Base-by-base conservation (phyloP, 768 basidiomycete genomes). In the Psilocybe cubensis region DNA sequence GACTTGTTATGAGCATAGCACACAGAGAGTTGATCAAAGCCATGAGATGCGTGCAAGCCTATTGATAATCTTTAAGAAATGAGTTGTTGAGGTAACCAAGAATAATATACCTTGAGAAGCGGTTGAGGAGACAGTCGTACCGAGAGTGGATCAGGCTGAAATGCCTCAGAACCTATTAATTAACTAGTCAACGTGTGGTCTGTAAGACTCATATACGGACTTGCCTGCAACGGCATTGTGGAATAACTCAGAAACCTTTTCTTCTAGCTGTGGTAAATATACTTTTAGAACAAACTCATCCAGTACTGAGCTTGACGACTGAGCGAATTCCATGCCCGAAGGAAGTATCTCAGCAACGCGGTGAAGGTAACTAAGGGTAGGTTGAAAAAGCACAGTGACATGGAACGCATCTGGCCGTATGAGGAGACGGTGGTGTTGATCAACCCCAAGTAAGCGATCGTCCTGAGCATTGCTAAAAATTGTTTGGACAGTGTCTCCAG, bases 331-430 rank as follows among this genome's bases (percentile, higher is more conserved):
- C 27, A 83, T 64, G 3, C 88, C 92, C 45, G 84, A 81, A 1
- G 95, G 94, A 25, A 97, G 75, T 24, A 89, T 76, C 23, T 85
- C 83, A 40, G 85, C 77, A 21, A 94, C 81, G 5, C 88, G 82
- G 52, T 88, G 82, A 55, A 98, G 78, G 71, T 96, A 98, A 1
- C 88, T 78, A 20, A 97, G 76, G 11, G 95, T 96, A 0, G 97
- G 96, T 60, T 93, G 92, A 71, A 98, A 98, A n/a, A 99, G 79
- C 14, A 94, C 85, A 48, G 87, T 91, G 53, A 98, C 93, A 73
- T 96, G 94, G 76, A 98, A 98, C 2, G 94, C 93, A 67, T 98
- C 91, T 1, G 97, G 91, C 45, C 85, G 85, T 54, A 98, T 88
- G 20, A 98, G 81, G 28, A 92, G 78, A 44, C 91, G 84, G 74